Evolutionary conservation across 2,329 filamentous ascomycete species (phyloP).

Genomic region (Penicillium sclerotigenum): DNA sequence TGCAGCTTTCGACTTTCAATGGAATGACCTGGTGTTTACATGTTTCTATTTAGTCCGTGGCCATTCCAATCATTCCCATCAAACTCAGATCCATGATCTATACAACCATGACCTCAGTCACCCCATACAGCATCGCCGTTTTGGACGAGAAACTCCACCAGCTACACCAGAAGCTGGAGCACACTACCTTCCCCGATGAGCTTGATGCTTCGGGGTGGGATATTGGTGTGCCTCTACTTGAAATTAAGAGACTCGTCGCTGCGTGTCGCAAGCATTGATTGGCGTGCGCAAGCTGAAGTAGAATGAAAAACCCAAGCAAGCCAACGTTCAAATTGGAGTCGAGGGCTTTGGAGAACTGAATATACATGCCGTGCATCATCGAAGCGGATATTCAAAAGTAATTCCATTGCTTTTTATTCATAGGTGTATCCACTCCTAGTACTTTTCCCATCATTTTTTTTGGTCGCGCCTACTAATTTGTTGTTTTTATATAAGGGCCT

Average conservation of each 20-base stretch:
- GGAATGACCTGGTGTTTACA: no score
- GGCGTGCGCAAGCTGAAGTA: constrained; percentile 55
- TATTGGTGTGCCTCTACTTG: constrained; percentile 57
- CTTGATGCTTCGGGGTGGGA: constrained; percentile 53
- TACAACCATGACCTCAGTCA: constrained; percentile 14
- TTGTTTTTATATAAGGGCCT: constrained; percentile 44
- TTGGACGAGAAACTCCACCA: constrained; percentile 51
- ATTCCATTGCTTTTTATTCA: constrained; percentile 68
- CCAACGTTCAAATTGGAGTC: constrained; percentile 51
- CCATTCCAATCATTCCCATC: background rate
- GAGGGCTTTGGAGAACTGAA: constrained; percentile 59
- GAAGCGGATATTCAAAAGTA: constrained; percentile 49
- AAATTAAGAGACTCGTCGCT: constrained; percentile 55
- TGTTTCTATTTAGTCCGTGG: no score
- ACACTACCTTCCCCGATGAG: constrained; percentile 57
- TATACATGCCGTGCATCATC: constrained; percentile 64
- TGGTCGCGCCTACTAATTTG: background rate
- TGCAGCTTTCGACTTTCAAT: background rate
- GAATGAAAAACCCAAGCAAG: constrained; percentile 60
- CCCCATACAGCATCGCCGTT: constrained; percentile 51
- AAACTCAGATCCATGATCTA: background rate
- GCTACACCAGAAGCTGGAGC: constrained; percentile 56
- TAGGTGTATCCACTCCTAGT: constrained; percentile 47
- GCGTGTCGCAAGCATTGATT: constrained; percentile 60
- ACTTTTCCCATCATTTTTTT: constrained; percentile 7